Evolutionary conservation across 2,329 filamentous ascomycete species (phyloP), one percentile per base, ranked within the genome.

Genomic region (Trematosphaeria pertusa): DNA sequence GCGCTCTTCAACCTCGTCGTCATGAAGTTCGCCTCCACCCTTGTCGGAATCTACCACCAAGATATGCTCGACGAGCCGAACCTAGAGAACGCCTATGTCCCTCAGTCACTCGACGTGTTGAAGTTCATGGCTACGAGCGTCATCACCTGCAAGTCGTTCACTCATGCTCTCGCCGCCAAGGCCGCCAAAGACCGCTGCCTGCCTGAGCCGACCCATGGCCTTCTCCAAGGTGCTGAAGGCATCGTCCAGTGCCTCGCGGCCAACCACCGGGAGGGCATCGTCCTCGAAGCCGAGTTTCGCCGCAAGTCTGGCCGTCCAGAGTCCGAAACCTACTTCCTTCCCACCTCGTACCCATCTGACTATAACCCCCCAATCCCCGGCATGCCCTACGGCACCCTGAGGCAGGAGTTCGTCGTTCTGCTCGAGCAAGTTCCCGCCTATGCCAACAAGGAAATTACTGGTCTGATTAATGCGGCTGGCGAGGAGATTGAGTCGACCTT

Each of bases 71-170:
- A 84, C 59, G 75, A 43, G 12, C 71, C 67, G 4, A 41, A 50
- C 12, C 72, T 46, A 26, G 65, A 69, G 6, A 72, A 62, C 86
- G 76, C 50, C n/a, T 75, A 72, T 19, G 52, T 48, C 7, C 75
- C 53, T 15, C 59, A 61, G 20, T 85, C 91, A 0, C 78, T 95
- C 10, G 85, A 85, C 1, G 76, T 91, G 1, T 78, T 97, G 17
- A 83, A 81, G 35, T 95, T 95, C 72, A 85, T 97, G 47, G 89
- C 92, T n/a, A 99, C 94, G 3, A 87, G 91, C 3, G 82, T 97
- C 42, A 80, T 97, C 48, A 85, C 83, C 4, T 78, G 89, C 0
- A 85, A 87, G 30, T 88, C 85, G 11, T 80, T 97, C 30, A 76
- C 84, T 6, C 91, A 97, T 58, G 82, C 89, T 33, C 79, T 94